These are phyloP conservation scores for Metschnikowia reukaufii DNA, from an alignment of 805 yeast species.

Conservation along the genomic window DNA sequence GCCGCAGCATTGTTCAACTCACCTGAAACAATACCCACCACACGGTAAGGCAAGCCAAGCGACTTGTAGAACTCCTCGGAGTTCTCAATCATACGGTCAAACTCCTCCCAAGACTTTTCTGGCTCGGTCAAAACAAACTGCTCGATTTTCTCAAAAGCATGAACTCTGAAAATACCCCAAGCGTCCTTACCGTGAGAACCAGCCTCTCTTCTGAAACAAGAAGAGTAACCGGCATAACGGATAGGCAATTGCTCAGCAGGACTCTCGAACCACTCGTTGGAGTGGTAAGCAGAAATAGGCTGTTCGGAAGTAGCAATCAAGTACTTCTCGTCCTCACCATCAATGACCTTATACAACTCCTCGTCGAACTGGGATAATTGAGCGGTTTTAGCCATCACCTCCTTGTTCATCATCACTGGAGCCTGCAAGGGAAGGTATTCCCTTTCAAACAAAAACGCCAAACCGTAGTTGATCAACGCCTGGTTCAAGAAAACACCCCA, in stretches of 20 bases:
- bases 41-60: constrained; percentile 91
- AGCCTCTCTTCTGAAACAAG: constrained; percentile 99
- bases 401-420: constrained; percentile 99
- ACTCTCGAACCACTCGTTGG: constrained; percentile 97
- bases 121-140: constrained; percentile 96
- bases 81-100: constrained; percentile 88
- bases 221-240: constrained; percentile 96
- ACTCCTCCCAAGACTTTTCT: constrained; percentile 96
- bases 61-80: constrained; percentile 94
- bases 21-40: constrained; percentile 97
- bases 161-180: constrained; percentile 99
- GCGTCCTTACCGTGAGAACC: constrained; percentile 99
- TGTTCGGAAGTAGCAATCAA: constrained; percentile 98
- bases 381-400: constrained; percentile 98
- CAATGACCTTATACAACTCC: constrained; percentile 94
- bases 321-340: constrained; percentile 97
- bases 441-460: constrained; percentile 73
- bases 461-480: constrained; percentile 95
- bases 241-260: constrained; percentile 96
- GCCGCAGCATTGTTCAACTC: constrained; percentile 99
- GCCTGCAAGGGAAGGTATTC: constrained; percentile 93
- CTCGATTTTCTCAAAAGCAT: constrained; percentile 97
- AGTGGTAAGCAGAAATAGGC: constrained; percentile 97
- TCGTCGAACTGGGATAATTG: constrained; percentile 97
- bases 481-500: constrained; percentile 97